A percentile compares a stretch with the other conserved stretches of the same genome.
These are phyloP conservation scores for Epichloe glyceriae DNA, from an alignment of 2,329 filamentous ascomycete species.

Conservation along the genomic window DNA sequence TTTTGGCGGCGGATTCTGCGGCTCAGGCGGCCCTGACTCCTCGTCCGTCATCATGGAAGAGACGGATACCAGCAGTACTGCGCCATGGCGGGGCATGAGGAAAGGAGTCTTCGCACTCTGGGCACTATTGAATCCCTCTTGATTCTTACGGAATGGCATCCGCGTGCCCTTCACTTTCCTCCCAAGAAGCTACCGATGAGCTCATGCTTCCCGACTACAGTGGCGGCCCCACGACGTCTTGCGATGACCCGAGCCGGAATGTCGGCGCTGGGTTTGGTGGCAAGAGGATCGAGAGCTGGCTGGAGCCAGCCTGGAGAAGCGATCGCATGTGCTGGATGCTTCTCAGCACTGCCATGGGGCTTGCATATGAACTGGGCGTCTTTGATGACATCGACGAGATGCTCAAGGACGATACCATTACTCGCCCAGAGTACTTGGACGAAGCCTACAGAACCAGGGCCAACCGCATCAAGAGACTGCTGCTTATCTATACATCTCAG, in stretches of 20 bases:
- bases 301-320: constrained; percentile 88
- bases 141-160: constrained; percentile 95
- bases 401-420: constrained; percentile 44
- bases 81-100: constrained; percentile 55
- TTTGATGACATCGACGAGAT: constrained; percentile 80
- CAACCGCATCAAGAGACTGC: constrained; percentile 68
- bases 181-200: constrained; percentile 60
- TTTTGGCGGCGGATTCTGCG: constrained; percentile 78
- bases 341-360: constrained; percentile 74
- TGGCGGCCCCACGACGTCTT: constrained; percentile 28
- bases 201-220: constrained; percentile 50
- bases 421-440: constrained; percentile 56
- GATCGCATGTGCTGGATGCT: constrained; percentile 99
- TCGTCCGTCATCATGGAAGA: constrained; percentile 32
- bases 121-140: constrained; percentile 91
- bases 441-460: constrained; percentile 65
- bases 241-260: constrained; percentile 19
- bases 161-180: constrained; percentile 85
- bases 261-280: constrained; percentile 54
- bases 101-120: constrained; percentile 73
- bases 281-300: constrained; percentile 83
- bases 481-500: constrained; percentile 86
- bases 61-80: constrained; percentile 51
- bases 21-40: constrained; percentile 45
- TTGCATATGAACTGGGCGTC: constrained; percentile 88